phyloP scores from a whole-genome alignment of 2,329 filamentous ascomycete species.

The Lecanicillium sp. region DNA sequence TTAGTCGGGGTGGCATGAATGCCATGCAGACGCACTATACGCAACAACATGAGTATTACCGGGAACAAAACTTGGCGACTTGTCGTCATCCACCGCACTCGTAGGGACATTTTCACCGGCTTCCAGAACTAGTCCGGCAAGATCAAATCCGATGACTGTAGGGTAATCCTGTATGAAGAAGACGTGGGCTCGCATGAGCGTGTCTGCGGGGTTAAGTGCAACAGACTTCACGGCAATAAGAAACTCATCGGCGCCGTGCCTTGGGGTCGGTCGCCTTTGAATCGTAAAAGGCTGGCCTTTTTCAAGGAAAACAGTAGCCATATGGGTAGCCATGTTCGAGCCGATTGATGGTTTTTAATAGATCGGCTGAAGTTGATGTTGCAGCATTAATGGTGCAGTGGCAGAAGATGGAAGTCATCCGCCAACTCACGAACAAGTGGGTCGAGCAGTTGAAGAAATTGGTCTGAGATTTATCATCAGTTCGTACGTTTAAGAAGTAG shows the following conservation, averaged over 20 bases:
- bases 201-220: slow-evolving; percentile 44
- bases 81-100: slow-evolving; percentile 10
- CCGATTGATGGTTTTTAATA: too few relatives aligned
- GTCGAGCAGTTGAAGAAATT: too few relatives aligned
- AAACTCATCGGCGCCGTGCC: slow-evolving; percentile 39
- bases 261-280: slow-evolving; percentile 34
- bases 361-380: too few relatives aligned
- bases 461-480: too few relatives aligned
- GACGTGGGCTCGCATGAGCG: slow-evolving; percentile 34
- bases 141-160: slow-evolving; percentile 36
- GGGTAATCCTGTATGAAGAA: slow-evolving; percentile 36
- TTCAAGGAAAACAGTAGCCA: slow-evolving; percentile 31
- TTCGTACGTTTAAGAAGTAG: too few relatives aligned
- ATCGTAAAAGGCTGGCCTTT: slow-evolving; percentile 33
- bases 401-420: too few relatives aligned
- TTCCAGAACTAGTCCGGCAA: slow-evolving; percentile 37
- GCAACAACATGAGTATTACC: slow-evolving; percentile 34
- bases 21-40: slow-evolving; percentile 36
- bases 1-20: slow-evolving; percentile 37
- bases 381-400: too few relatives aligned
- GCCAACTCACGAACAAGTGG: too few relatives aligned
- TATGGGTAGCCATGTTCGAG: slow-evolving; percentile 33
- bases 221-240: slow-evolving; percentile 42
- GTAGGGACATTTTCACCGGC: slow-evolving; percentile 33
- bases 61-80: slow-evolving; percentile 21